These are phyloP conservation scores for Salix dunnii DNA, from an alignment of 345 rosid species.

Conservation along the genomic window DNA sequence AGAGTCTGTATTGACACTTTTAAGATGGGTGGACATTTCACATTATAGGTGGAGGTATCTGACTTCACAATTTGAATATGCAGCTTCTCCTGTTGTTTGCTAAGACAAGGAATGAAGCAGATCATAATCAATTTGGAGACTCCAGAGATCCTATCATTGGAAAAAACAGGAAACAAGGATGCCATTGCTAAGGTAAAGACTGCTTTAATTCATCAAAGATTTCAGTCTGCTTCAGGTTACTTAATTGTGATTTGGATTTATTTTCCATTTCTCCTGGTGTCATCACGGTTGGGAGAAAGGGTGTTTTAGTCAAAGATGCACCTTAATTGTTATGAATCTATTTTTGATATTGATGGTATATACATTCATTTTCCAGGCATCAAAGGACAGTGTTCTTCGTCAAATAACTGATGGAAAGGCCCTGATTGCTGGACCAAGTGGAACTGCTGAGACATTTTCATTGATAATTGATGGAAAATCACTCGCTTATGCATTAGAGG, in stretches of 20 bases:
- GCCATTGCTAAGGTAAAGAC: conserved; percentile 55
- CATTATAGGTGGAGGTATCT: conserved; percentile 7
- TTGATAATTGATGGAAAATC: conserved; percentile 94
- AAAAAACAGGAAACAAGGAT: conserved; percentile 62
- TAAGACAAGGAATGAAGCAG: conserved; percentile 96
- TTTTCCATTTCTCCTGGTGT: not conserved
- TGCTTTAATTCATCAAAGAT: not conserved
- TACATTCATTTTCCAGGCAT: conserved; percentile 47
- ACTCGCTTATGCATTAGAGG: conserved; percentile 82
- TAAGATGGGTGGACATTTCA: not conserved
- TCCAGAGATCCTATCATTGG: conserved; percentile 63
- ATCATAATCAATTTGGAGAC: conserved; percentile 68
- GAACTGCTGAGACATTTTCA: conserved; percentile 62
- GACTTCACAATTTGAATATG: conserved; percentile 26
- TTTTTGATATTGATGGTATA: conserved; percentile 4
- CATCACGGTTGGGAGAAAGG: not conserved
- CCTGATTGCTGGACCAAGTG: conserved; percentile 46
- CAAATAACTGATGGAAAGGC: conserved; percentile 64
- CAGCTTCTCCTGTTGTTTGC: conserved; percentile 92
- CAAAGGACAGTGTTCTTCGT: conserved; percentile 54
- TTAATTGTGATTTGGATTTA: not conserved
- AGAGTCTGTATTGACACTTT: not conserved
- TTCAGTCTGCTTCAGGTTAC: not conserved
- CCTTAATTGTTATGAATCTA: not conserved
- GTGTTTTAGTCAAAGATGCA: not conserved